These are phyloP conservation scores for Lophiotrema nucula DNA, from an alignment of 495 filamentous ascomycete species.

Conservation along the genomic window DNA sequence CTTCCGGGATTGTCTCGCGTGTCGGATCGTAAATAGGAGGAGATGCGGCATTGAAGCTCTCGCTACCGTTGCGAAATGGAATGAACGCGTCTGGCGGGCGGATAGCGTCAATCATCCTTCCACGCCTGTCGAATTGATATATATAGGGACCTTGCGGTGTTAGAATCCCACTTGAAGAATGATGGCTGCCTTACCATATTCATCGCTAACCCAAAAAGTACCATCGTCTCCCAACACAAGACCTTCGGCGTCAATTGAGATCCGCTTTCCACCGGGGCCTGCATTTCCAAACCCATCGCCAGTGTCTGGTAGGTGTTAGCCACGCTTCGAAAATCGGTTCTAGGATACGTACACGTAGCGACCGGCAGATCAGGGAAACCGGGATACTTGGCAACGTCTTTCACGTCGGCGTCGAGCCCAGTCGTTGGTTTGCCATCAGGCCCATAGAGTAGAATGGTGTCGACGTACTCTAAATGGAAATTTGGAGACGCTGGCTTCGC, in stretches of 20 bases:
- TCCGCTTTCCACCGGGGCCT: conserved; percentile 59
- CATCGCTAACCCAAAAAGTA: conserved; percentile 74
- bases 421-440: conserved; percentile 69
- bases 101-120: conserved; percentile 65
- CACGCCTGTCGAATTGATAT: conserved; percentile 61
- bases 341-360: conserved; percentile 49
- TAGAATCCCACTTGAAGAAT: background rate
- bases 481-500: conserved; percentile 62
- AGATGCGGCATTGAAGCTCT: conserved; percentile 57
- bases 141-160: conserved; percentile 53
- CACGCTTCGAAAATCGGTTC: background rate
- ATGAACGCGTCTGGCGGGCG: conserved; percentile 67
- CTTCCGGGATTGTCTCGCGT: conserved; percentile 47
- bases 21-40: conserved; percentile 61
- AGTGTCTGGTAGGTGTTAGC: conserved; percentile 36
- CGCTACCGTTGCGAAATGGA: conserved; percentile 61
- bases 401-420: conserved; percentile 61
- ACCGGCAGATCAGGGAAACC: conserved; percentile 66
- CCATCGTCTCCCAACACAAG: conserved; percentile 63
- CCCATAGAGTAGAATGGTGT: conserved; percentile 66
- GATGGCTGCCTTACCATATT: conserved; percentile 58
- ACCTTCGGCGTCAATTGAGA: conserved; percentile 69
- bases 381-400: conserved; percentile 51
- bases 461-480: conserved; percentile 61
- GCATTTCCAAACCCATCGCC: conserved; percentile 72